phyloP scores from a whole-genome alignment of 306 rosid genomes.

The Fragaria ananassa region DNA sequence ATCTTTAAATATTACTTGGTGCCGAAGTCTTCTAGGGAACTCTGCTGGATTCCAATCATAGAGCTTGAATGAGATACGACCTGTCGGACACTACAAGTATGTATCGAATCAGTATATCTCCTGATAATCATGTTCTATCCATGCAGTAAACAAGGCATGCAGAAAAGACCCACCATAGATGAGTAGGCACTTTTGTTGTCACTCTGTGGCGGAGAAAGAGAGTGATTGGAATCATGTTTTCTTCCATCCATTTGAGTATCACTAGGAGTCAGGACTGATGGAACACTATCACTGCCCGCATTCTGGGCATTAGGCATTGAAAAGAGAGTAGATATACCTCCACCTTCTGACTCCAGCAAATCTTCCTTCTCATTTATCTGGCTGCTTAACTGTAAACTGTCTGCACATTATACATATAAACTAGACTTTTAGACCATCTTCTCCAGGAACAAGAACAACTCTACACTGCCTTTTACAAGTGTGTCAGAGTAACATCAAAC shows the following conservation, averaged over 20 bases:
- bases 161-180: conserved; percentile 59
- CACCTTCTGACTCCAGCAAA: conserved; percentile 55
- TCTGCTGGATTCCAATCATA: conserved; percentile 99
- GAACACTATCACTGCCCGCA: conserved; percentile 35
- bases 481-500: not conserved
- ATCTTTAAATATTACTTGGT: conserved; percentile 79
- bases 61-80: conserved; percentile 96
- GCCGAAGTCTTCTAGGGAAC: conserved; percentile 96
- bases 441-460: conserved; percentile 17
- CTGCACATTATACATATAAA: conserved; percentile 37
- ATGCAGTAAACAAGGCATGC: conserved; percentile 9
- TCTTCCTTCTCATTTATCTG: conserved; percentile 46
- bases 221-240: conserved; percentile 51
- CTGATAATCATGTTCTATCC: not conserved
- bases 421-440: conserved; percentile 18
- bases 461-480: not conserved
- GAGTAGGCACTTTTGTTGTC: conserved; percentile 76
- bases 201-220: conserved; percentile 50
- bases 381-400: conserved; percentile 43
- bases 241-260: conserved; percentile 54
- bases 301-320: conserved; percentile 52
- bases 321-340: conserved; percentile 31
- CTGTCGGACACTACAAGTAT: conserved; percentile 87
- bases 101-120: conserved; percentile 39
- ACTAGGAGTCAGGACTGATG: conserved; percentile 47